phyloP scores from a whole-genome alignment of 331 rosid genomes.

The Prunus yedoensis region DNA sequence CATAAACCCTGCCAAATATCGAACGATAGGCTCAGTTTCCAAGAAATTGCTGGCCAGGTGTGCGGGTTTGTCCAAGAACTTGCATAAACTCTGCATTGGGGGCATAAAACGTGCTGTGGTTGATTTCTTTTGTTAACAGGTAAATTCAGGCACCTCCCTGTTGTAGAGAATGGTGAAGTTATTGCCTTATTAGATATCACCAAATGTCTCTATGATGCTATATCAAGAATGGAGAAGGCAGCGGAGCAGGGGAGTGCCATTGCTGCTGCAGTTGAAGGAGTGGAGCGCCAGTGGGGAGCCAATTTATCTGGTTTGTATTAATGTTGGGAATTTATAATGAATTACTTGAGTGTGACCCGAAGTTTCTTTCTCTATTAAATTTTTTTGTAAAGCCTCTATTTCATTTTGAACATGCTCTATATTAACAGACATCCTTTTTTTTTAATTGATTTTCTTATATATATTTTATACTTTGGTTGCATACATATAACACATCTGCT shows the following conservation, averaged over 20 bases:
- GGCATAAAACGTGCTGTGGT: not conserved
- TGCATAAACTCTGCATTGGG: not conserved
- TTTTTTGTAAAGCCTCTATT: not conserved
- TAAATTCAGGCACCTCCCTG: constrained; percentile 96
- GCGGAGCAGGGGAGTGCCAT: constrained; percentile 92
- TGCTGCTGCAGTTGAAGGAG: constrained; percentile 98
- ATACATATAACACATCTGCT: not conserved
- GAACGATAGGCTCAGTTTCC: too few relatives aligned
- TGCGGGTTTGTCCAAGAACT: not conserved
- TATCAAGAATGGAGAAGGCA: constrained; percentile 93
- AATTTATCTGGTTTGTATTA: constrained; percentile 59
- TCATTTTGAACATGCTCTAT: not conserved
- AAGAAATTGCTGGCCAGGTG: too few relatives aligned
- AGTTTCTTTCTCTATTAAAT: not conserved
- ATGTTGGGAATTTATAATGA: not conserved
- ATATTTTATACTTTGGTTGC: not conserved
- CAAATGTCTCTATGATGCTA: constrained; percentile 94
- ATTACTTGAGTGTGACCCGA: not conserved
- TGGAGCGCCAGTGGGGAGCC: constrained; percentile 76
- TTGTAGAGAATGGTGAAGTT: constrained; percentile 94
- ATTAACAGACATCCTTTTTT: not conserved
- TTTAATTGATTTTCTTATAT: too few relatives aligned
- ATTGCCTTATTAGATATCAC: constrained; percentile 94
- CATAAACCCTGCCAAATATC: not conserved
- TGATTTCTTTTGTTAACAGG: constrained; percentile 48